Evolutionary conservation across 306 rosid genomes (phyloP).

Genomic region (Acmispon strigosus): DNA sequence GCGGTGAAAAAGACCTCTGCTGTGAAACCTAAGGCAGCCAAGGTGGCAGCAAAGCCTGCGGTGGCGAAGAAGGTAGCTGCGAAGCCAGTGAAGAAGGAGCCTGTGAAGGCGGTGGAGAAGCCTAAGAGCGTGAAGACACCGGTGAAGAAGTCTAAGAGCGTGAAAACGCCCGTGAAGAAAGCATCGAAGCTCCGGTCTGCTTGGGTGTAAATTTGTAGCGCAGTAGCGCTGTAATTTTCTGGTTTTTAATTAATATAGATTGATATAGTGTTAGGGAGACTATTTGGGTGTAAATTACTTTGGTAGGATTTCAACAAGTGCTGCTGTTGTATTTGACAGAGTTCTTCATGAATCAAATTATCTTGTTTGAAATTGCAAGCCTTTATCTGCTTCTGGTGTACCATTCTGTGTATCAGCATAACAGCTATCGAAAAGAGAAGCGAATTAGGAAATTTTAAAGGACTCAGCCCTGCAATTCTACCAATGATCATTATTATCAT

Average conservation of each 20-base stretch:
- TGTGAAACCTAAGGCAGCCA: slow-evolving; percentile 20
- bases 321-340: neutral
- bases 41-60: neutral
- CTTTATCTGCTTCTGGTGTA: neutral
- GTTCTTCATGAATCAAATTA: neutral
- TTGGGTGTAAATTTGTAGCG: no score
- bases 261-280: neutral
- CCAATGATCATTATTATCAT: neutral
- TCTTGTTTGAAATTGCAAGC: neutral
- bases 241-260: neutral
- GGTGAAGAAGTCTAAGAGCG: no score
- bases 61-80: slow-evolving; percentile 7
- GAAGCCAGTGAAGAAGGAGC: slow-evolving; percentile 27
- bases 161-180: no score
- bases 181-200: no score
- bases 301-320: neutral
- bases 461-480: no score
- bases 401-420: neutral
- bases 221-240: neutral
- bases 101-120: slow-evolving; percentile 22
- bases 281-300: neutral
- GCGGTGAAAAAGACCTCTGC: neutral
- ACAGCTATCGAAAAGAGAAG: no score
- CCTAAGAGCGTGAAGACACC: slow-evolving; percentile 16
- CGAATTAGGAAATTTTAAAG: no score